Evolutionary conservation across 495 filamentous ascomycete genomes (phyloP).

Genomic region (Poronia punctata): DNA sequence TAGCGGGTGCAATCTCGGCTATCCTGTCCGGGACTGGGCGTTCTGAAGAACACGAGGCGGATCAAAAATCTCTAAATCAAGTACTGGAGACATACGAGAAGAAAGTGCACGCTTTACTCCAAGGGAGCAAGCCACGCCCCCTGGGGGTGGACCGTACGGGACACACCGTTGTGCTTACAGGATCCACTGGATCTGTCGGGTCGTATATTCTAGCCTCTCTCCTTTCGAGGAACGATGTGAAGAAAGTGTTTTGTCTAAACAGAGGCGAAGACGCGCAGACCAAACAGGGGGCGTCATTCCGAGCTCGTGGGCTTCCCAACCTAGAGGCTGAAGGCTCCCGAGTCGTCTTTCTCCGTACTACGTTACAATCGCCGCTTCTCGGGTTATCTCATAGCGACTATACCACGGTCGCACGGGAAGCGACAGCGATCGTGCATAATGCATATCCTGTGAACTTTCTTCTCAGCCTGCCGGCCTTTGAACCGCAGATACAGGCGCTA

Average conservation of each 20-base stretch:
- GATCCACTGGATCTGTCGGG: not conserved
- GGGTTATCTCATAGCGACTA: not conserved
- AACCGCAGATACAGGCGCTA: not conserved
- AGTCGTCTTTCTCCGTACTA: not conserved
- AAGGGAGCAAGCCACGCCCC: too few species aligned
- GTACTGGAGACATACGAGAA: not conserved
- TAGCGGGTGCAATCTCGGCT: not conserved
- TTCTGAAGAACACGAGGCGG: not conserved
- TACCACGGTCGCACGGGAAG: not conserved
- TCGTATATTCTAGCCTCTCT: not conserved
- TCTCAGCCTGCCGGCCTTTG: not conserved
- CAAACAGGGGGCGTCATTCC: not conserved
- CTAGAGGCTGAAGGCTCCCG: not conserved
- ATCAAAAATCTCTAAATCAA: not conserved
- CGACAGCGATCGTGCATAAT: not conserved
- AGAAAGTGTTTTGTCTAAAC: conserved; percentile 1
- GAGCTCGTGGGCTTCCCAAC: not conserved
- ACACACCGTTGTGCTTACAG: not conserved
- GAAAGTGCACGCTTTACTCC: too few species aligned
- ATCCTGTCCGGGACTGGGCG: not conserved
- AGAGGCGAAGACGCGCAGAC: not conserved
- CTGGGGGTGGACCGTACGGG: too few species aligned
- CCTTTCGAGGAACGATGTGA: not conserved
- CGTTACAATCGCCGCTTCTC: not conserved
- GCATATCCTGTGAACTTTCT: not conserved